Base-by-base conservation (phyloP, 169 alveolate genomes). In the Cryptosporidium xiaoi region DNA sequence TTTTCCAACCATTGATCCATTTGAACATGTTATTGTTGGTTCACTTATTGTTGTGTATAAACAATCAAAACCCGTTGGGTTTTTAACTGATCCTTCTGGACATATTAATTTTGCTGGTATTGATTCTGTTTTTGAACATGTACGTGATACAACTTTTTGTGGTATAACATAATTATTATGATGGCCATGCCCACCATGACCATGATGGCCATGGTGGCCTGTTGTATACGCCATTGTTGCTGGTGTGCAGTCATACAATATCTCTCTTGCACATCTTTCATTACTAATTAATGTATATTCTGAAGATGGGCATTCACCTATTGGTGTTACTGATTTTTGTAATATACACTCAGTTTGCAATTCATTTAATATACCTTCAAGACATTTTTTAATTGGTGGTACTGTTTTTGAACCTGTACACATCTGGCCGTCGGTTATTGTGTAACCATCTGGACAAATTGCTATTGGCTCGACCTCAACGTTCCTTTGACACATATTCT, bases 371-470 rank as follows among this genome's bases (percentile, higher is more conserved):
- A 71, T 66, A 16, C 84, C 84, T 29, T 51, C 58, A 24, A 56
- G 12, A 71, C 84, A 71, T 12, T 56, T 71, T 64, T 71, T 71
- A 27, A 71, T 33, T 51, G 84, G 84, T 55, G 84, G 40, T 31
- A 71, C 67, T 18, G 84, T 71, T 33, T 53, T 71, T 51, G 69
- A 53, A 34, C 84, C 84, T n/a, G 69, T 71, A 33, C 84, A 71
- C 84, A 71, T 71, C 51, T 71, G 84, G 5, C 84, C 84, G 34
- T 71, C 84, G 10, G 84, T 71, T 18, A 71, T 34, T 51, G 69
- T 71, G 12, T 51, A 71, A 51, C 84, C 84, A 24, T 51, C 18
- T 53, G 84, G 84, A 56, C 84, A 71, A 0, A 71, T 66, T 8
- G 68, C 84, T 33, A 71, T 53, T 6, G 84, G 84, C 7, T 51